Conservation (phyloP, 306 rosid species). For the Castanea sativa region DNA sequence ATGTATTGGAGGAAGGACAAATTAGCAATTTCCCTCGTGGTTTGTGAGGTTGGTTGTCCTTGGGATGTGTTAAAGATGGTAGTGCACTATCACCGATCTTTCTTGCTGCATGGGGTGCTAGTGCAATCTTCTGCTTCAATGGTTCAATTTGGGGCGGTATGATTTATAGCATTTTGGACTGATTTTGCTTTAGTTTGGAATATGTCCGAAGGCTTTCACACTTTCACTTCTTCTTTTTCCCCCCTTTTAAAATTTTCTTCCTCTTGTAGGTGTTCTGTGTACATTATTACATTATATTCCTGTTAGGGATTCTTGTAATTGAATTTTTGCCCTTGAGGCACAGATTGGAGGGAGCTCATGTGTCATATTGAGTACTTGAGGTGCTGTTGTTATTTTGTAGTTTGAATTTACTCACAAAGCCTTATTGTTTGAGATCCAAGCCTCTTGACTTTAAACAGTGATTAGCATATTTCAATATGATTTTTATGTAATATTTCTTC, state of each 20-base stretch:
- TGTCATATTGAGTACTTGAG: conserved; percentile 46
- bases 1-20: conserved; percentile 90
- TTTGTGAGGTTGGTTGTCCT: conserved; percentile 49
- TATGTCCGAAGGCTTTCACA: conserved; percentile 41
- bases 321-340: conserved; percentile 66
- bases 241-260: conserved; percentile 22
- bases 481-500: conserved; percentile 44
- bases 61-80: conserved; percentile 27
- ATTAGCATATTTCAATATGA: conserved; percentile 37
- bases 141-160: conserved; percentile 35
- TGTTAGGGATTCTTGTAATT: conserved; percentile 53
- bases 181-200: conserved; percentile 38
- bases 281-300: conserved; percentile 58
- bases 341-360: conserved; percentile 37
- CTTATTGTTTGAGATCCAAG: conserved; percentile 38
- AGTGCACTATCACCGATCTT: conserved; percentile 31
- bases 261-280: conserved; percentile 53
- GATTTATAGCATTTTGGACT: conserved; percentile 36
- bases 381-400: conserved; percentile 32
- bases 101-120: conserved; percentile 15
- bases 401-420: conserved; percentile 31
- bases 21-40: conserved; percentile 76
- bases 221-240: conserved; percentile 1
- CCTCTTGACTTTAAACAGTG: conserved; percentile 28
- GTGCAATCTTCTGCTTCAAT: conserved; percentile 35